Conservation (phyloP, 495 filamentous ascomycete species). For the Daldinia concentrica region DNA sequence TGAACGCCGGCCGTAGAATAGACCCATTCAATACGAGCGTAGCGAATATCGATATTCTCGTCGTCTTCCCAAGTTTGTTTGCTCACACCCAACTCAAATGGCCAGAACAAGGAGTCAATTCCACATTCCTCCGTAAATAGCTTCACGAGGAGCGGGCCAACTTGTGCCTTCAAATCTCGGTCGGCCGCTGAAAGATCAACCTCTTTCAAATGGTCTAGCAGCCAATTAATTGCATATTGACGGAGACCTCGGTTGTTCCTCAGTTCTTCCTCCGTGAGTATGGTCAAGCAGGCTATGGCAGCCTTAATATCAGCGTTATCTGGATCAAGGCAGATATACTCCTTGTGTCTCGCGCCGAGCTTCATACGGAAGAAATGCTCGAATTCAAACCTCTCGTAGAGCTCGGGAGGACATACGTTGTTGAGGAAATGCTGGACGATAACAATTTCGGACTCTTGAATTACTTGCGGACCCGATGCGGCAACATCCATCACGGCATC, state of each 20-base stretch:
- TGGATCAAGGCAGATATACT: slow-evolving; percentile 44
- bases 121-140: slow-evolving; percentile 47
- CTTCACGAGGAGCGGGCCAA: slow-evolving; percentile 49
- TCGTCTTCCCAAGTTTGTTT: slow-evolving; percentile 40
- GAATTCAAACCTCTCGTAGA: slow-evolving; percentile 50
- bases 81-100: slow-evolving; percentile 40
- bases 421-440: slow-evolving; percentile 51
- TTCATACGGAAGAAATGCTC: slow-evolving; percentile 51
- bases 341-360: slow-evolving; percentile 41
- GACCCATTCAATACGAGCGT: slow-evolving; percentile 44
- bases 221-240: slow-evolving; percentile 48
- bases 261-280: slow-evolving; percentile 37
- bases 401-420: slow-evolving; percentile 47
- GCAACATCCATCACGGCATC: slow-evolving; percentile 3
- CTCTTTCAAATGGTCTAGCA: slow-evolving; percentile 47
- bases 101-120: slow-evolving; percentile 50
- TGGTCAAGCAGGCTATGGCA: slow-evolving; percentile 42
- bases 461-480: slow-evolving; percentile 32
- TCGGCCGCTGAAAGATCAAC: slow-evolving; percentile 51
- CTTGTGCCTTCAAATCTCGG: slow-evolving; percentile 44
- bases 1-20: slow-evolving; percentile 43
- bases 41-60: slow-evolving; percentile 24
- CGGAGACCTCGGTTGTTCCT: slow-evolving; percentile 42
- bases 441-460: slow-evolving; percentile 50
- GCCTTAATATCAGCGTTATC: slow-evolving; percentile 46